Evolutionary conservation across 2,329 filamentous ascomycete genomes (phyloP).

Genomic region (Cercospora nicotianae): DNA sequence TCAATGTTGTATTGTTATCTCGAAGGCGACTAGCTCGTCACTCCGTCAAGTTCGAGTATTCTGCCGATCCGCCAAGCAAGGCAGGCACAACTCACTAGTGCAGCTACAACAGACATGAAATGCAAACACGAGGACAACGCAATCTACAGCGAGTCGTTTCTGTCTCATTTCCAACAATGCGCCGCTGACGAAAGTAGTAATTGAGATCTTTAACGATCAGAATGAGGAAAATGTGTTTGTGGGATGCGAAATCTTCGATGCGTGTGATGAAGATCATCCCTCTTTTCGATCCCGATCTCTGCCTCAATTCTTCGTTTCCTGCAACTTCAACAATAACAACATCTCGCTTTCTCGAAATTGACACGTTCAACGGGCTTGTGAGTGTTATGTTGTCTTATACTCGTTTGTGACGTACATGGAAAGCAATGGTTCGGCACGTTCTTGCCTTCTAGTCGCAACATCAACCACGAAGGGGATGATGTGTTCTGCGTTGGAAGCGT

Average conservation of each 20-base stretch:
- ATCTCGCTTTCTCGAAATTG: background rate
- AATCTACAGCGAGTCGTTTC: background rate
- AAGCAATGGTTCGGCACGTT: background rate
- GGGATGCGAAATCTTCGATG: background rate
- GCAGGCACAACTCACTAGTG: background rate
- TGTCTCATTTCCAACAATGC: background rate
- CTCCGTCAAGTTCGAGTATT: background rate
- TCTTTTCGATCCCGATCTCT: background rate
- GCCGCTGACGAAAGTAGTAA: background rate
- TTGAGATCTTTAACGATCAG: background rate
- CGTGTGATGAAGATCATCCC: background rate
- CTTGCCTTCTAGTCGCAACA: too few relatives aligned
- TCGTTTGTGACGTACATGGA: background rate
- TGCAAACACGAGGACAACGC: background rate
- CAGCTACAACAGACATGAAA: background rate
- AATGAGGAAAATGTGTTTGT: background rate
- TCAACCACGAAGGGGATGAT: too few relatives aligned
- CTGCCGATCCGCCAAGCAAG: background rate
- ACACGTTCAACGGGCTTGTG: background rate
- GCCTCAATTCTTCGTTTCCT: background rate
- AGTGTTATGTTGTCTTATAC: background rate
- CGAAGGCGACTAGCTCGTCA: background rate
- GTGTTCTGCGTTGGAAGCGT: background rate
- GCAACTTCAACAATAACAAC: background rate
- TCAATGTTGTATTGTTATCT: background rate